Conservation (phyloP, 228 moss, liverwort and hornwort species). For the Sphagnum fallax region DNA sequence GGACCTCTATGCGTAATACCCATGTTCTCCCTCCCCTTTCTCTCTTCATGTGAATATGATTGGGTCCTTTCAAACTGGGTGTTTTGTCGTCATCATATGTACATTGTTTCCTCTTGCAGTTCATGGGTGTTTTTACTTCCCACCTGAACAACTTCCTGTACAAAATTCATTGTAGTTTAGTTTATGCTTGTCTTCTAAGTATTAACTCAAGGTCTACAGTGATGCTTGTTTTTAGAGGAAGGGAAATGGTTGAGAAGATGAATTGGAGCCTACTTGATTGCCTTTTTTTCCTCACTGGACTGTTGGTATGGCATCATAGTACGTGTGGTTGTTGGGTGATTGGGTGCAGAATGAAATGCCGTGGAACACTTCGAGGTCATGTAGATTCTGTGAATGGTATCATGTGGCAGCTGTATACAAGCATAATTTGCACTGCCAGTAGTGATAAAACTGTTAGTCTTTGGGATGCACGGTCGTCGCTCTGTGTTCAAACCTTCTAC, state of each 20-base stretch:
- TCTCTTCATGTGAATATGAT: background rate
- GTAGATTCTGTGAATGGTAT: constrained; percentile 91
- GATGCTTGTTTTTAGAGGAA: background rate
- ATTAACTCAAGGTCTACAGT: background rate
- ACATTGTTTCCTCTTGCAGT: no score
- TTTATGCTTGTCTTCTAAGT: background rate
- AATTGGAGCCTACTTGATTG: no score
- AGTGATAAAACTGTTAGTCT: constrained; percentile 91
- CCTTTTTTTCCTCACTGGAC: no score
- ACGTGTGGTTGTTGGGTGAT: background rate
- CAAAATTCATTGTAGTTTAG: background rate
- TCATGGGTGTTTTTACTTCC: no score
- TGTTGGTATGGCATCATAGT: no score
- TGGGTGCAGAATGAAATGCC: constrained; percentile 76
- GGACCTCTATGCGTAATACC: constrained; percentile 61
- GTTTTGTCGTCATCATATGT: no score
- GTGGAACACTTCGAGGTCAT: constrained; percentile 84
- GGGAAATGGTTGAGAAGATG: no score
- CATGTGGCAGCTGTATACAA: constrained; percentile 76
- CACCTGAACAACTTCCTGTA: no score
- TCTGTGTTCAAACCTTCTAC: constrained; percentile 93
- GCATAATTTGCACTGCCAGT: constrained; percentile 74
- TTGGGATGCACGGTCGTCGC: constrained; percentile 83
- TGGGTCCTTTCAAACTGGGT: no score
- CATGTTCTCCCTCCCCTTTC: background rate